Percentiles rank a stretch among this genome's conserved stretches.
phyloP scores from a whole-genome alignment of 306 rosid genomes.

The Prunus salicina region DNA sequence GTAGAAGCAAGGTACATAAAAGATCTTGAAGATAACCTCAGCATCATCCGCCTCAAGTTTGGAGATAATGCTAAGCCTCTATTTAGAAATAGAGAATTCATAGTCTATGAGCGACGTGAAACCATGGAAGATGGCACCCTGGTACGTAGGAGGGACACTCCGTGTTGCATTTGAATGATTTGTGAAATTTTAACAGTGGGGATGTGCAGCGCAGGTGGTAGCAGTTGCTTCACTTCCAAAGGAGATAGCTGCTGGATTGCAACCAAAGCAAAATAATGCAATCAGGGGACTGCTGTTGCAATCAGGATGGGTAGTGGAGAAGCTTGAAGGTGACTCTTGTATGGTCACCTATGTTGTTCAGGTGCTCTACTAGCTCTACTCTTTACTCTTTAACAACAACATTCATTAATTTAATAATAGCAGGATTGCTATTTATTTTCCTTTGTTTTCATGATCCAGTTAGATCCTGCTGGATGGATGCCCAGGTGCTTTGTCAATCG shows the following conservation, averaged over 20 bases:
- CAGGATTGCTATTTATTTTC: too few species aligned
- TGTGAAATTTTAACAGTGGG: not conserved
- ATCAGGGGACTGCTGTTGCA: constrained; percentile 80
- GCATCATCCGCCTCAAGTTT: constrained; percentile 75
- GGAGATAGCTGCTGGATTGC: constrained; percentile 84
- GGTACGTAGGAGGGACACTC: constrained; percentile 33
- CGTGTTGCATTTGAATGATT: not conserved
- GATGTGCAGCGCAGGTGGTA: constrained; percentile 50
- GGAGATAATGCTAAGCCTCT: constrained; percentile 85
- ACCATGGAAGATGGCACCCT: constrained; percentile 92
- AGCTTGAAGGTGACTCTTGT: constrained; percentile 72
- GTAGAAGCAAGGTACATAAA: constrained; percentile 81
- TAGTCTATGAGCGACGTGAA: constrained; percentile 81
- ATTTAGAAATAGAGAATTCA: constrained; percentile 76
- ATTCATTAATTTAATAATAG: too few species aligned
- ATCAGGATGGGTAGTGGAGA: constrained; percentile 92
- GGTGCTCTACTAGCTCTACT: constrained; percentile 29
- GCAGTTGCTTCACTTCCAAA: constrained; percentile 91
- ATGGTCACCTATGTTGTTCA: constrained; percentile 84
- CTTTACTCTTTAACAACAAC: not conserved
- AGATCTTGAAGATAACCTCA: constrained; percentile 66
- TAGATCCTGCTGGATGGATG: constrained; percentile 91
- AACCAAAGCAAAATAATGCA: constrained; percentile 77
- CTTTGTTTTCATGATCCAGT: constrained; percentile 29
- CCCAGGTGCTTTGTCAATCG: constrained; percentile 90